Conservation (phyloP, 331 rosid species). For the Saraca asoca region DNA sequence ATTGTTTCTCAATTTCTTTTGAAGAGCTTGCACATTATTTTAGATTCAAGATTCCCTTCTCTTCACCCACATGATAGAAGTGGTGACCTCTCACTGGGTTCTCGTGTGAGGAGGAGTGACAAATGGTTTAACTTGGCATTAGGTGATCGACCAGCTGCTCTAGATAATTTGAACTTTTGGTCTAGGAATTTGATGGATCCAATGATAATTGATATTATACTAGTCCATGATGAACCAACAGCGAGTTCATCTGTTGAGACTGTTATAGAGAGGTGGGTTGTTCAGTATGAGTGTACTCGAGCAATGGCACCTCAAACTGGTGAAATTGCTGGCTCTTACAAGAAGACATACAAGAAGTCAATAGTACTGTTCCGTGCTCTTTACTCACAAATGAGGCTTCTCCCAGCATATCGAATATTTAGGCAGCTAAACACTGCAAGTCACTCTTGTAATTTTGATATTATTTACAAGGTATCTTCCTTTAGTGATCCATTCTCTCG, state of each 20-base stretch:
- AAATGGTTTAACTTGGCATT: conserved; percentile 83
- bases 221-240: conserved; percentile 54
- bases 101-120: conserved; percentile 65
- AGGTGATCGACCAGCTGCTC: conserved; percentile 75
- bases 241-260: conserved; percentile 62
- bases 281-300: conserved; percentile 72
- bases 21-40: conserved; percentile 71
- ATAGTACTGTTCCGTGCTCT: conserved; percentile 70
- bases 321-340: conserved; percentile 54
- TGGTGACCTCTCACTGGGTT: conserved; percentile 49
- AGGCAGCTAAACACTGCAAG: conserved; percentile 56
- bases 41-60: conserved; percentile 82
- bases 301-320: conserved; percentile 50
- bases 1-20: conserved; percentile 70
- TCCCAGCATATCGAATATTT: conserved; percentile 72
- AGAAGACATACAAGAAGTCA: conserved; percentile 76
- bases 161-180: conserved; percentile 73
- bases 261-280: conserved; percentile 86
- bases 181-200: conserved; percentile 77
- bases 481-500: conserved; percentile 79
- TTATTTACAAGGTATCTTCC: conserved; percentile 78
- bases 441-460: conserved; percentile 60
- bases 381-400: conserved; percentile 75
- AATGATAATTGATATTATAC: conserved; percentile 75
- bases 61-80: conserved; percentile 54